Evolutionary conservation across 441 rosid species (phyloP).

Genomic region (Adansonia madagascariensis): DNA sequence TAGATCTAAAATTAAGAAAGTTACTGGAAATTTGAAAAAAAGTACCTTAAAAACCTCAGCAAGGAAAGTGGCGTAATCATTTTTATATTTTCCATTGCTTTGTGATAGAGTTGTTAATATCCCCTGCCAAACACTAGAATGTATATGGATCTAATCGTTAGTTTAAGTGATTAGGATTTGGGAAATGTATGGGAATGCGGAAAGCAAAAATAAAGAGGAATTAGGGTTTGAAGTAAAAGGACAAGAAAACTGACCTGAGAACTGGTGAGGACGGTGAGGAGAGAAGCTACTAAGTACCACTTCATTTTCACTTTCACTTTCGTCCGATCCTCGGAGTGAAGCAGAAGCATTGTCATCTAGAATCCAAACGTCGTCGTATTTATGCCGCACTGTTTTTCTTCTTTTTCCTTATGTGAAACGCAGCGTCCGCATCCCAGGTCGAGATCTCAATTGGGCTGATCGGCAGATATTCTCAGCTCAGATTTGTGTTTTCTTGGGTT

Average conservation of each 20-base stretch:
- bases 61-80: constrained; percentile 33
- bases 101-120: constrained; percentile 30
- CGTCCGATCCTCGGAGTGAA: constrained; percentile 13
- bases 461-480: background rate
- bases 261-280: constrained; percentile 34
- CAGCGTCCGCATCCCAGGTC: background rate
- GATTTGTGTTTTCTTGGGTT: background rate
- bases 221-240: background rate
- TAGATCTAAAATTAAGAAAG: constrained; percentile 6
- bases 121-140: constrained; percentile 23
- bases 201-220: constrained; percentile 5
- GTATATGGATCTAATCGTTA: background rate
- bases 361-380: background rate
- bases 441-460: background rate
- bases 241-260: constrained; percentile 29
- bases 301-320: constrained; percentile 22
- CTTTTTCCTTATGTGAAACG: background rate
- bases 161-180: background rate
- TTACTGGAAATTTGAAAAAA: constrained; percentile 2
- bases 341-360: constrained; percentile 9
- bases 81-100: constrained; percentile 30
- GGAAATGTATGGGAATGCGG: background rate
- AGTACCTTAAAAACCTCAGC: constrained; percentile 33
- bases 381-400: background rate
- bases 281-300: constrained; percentile 32